Evolutionary conservation across 2,329 filamentous ascomycete species (phyloP).

Genomic region (Didymella pinodella): DNA sequence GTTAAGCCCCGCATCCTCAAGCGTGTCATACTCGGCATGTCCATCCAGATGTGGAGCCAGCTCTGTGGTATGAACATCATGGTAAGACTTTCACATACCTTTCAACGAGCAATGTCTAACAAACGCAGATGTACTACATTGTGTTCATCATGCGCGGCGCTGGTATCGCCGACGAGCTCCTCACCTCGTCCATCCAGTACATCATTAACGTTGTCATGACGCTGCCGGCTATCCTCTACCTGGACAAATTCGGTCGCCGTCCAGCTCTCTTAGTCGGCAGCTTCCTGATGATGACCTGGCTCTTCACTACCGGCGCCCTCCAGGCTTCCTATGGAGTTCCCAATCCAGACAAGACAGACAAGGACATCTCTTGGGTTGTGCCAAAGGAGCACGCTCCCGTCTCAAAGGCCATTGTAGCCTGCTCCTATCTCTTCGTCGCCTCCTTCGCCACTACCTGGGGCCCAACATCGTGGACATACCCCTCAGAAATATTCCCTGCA

Average conservation of each 20-base stretch:
- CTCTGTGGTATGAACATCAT: conserved; percentile 62
- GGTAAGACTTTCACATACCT: neutral
- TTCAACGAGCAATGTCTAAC: neutral
- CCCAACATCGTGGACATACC: conserved; percentile 49
- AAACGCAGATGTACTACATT: conserved; percentile 58
- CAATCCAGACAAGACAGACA: conserved; percentile 43
- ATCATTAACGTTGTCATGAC: conserved; percentile 70
- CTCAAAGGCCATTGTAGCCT: conserved; percentile 63
- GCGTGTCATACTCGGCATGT: conserved; percentile 65
- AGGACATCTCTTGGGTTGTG: conserved; percentile 66
- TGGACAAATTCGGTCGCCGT: conserved; percentile 67
- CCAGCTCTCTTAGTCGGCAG: conserved; percentile 64
- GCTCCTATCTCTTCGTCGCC: conserved; percentile 56
- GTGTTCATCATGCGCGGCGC: conserved; percentile 68
- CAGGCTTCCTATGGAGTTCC: conserved; percentile 65
- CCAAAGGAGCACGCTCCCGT: conserved; percentile 58
- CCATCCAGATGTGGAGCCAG: conserved; percentile 18
- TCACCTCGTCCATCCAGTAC: conserved; percentile 70
- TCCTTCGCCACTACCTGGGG: conserved; percentile 55
- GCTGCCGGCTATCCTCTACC: conserved; percentile 66
- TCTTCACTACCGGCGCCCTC: conserved; percentile 67
- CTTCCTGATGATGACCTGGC: conserved; percentile 65
- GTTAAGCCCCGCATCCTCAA: conserved; percentile 62
- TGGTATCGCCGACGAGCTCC: conserved; percentile 63
- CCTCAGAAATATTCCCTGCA: conserved; percentile 51